A percentile compares a stretch with the other conserved stretches of the same genome.
Conservation (phyloP, 2,329 filamentous ascomycete species). For the Leptodontidium sp. region DNA sequence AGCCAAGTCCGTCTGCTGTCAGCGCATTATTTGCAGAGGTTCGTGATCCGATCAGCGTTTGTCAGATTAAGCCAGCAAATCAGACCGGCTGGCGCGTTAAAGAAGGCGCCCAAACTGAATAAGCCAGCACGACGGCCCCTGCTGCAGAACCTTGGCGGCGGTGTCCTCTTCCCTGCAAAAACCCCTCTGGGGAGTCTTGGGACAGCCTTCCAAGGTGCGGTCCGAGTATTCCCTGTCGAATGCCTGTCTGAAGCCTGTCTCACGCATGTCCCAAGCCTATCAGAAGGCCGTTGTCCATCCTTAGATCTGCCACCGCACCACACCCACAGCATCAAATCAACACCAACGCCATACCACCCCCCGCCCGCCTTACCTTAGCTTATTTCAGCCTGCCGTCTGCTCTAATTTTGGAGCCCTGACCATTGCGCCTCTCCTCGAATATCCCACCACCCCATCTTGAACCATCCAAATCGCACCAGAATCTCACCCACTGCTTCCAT, state of each 20-base stretch:
- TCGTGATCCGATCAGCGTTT: constrained; percentile 10
- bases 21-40: neutral
- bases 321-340: neutral
- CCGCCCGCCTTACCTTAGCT: neutral
- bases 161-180: constrained; percentile 6
- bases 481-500: constrained; percentile 12
- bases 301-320: constrained; percentile 1
- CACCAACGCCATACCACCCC: neutral
- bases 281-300: neutral
- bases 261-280: neutral
- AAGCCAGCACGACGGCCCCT: neutral
- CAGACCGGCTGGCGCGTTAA: constrained; percentile 5
- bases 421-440: constrained; percentile 33
- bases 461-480: constrained; percentile 10
- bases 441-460: neutral
- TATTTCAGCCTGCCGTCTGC: constrained; percentile 21
- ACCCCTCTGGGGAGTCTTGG: neutral
- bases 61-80: constrained; percentile 5
- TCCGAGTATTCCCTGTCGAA: constrained; percentile 6
- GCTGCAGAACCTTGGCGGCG: constrained; percentile 13
- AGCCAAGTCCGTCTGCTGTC: constrained; percentile 1
- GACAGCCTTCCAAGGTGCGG: constrained; percentile 5
- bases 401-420: constrained; percentile 32
- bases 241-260: neutral
- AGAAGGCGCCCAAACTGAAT: constrained; percentile 12